Percentiles rank a stretch among this genome's conserved stretches.
Conservation (phyloP, 73 alveolate species). For the Uronychia setigera region DNA sequence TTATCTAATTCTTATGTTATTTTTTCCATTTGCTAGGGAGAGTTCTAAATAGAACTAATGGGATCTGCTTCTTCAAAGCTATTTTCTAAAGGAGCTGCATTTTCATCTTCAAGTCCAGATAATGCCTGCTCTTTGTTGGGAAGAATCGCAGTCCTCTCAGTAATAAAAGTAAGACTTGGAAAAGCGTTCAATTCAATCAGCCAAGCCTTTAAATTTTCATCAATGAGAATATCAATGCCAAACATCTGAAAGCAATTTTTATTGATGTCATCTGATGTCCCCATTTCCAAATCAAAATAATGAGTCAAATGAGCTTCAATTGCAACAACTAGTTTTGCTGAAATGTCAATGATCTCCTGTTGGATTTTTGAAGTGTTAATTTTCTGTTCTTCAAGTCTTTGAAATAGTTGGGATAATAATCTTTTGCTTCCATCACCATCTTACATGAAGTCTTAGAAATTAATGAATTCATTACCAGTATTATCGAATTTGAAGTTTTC, state of each 20-base stretch:
- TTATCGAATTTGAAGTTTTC: conserved; percentile 43
- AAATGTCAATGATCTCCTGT: conserved; percentile 14
- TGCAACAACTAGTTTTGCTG: conserved; percentile 19
- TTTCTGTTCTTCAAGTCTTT: not conserved
- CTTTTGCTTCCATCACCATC: conserved; percentile 23
- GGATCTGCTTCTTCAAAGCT: not conserved
- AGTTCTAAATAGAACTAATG: too few species aligned
- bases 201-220: conserved; percentile 78
- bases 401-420: conserved; percentile 11
- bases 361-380: not conserved
- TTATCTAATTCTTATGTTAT: conserved; percentile 45
- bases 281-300: conserved; percentile 24
- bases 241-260: conserved; percentile 76
- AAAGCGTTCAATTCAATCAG: conserved; percentile 85
- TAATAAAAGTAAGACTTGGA: conserved; percentile 68
- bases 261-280: conserved; percentile 5
- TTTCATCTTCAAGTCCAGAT: not conserved
- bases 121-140: conserved; percentile 57
- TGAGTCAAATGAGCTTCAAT: conserved; percentile 48
- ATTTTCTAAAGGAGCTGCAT: not conserved
- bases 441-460: conserved; percentile 9
- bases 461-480: conserved; percentile 9
- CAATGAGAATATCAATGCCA: conserved; percentile 87
- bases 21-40: not conserved
- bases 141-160: conserved; percentile 55